A percentile compares a stretch with the other conserved stretches of the same genome.
Conservation (phyloP, 1,139 yeast species). For the Candida tropicalis region DNA sequence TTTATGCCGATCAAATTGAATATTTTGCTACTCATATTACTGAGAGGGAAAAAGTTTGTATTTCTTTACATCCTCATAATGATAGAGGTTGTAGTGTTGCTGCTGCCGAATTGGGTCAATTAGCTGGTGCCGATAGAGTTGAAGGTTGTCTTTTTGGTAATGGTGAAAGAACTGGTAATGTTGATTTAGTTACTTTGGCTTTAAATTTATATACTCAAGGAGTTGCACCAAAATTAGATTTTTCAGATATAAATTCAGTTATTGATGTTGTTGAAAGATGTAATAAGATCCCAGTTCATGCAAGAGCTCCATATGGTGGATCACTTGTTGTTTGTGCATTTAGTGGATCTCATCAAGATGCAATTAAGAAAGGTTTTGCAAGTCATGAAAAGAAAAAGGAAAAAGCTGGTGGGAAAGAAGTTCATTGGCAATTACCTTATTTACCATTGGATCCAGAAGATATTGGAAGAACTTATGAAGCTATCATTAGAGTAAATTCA, state of each 20-base stretch:
- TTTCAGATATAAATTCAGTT: slow-evolving; percentile 42
- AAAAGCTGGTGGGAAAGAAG: slow-evolving; percentile 24
- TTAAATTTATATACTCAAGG: slow-evolving; percentile 52
- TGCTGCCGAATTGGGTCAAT: slow-evolving; percentile 49
- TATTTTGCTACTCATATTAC: slow-evolving; percentile 44
- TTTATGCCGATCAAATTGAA: slow-evolving; percentile 55
- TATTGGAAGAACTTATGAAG: slow-evolving; percentile 52
- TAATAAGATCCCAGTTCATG: slow-evolving; percentile 49
- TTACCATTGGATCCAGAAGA: slow-evolving; percentile 54
- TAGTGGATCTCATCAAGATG: slow-evolving; percentile 54
- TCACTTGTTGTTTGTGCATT: slow-evolving; percentile 53
- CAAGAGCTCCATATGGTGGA: slow-evolving; percentile 53
- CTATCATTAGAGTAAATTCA: slow-evolving; percentile 53
- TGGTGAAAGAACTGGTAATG: slow-evolving; percentile 55
- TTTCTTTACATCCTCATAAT: slow-evolving; percentile 51
- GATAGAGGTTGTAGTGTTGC: slow-evolving; percentile 56
- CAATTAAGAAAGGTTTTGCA: slow-evolving; percentile 50
- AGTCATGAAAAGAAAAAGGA: slow-evolving; percentile 32
- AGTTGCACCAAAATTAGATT: slow-evolving; percentile 46
- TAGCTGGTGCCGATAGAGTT: slow-evolving; percentile 55
- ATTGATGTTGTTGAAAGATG: slow-evolving; percentile 49
- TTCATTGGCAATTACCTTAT: slow-evolving; percentile 47
- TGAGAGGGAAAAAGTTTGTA: slow-evolving; percentile 47
- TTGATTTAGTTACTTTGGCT: slow-evolving; percentile 51
- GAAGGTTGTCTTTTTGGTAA: slow-evolving; percentile 54